These are phyloP conservation scores for Eucalyptus guilfoylei DNA, from an alignment of 345 rosid species.

Conservation along the genomic window DNA sequence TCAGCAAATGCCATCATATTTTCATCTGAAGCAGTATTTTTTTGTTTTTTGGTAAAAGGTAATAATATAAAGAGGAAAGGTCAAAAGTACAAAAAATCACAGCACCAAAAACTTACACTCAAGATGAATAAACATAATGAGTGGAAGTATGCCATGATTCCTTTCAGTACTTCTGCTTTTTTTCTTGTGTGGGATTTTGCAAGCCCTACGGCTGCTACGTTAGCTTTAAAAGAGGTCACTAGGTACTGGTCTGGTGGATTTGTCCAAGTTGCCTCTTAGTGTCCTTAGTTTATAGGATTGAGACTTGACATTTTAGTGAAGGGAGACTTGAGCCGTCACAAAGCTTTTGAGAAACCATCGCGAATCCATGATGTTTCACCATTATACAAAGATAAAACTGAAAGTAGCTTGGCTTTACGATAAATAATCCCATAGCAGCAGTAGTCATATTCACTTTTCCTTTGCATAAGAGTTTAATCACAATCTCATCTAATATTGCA, in stretches of 20 bases:
- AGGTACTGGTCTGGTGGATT: not conserved
- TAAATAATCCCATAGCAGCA: not conserved
- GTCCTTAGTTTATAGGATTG: not conserved
- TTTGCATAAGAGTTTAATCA: not conserved
- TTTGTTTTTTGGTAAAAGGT: too few species aligned
- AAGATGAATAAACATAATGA: too few species aligned
- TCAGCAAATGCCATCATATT: not conserved
- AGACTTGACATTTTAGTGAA: not conserved
- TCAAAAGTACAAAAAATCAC: too few species aligned
- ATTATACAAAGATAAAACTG: not conserved
- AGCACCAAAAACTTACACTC: too few species aligned
- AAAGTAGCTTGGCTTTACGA: not conserved
- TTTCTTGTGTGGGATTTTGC: not conserved
- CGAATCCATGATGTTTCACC: not conserved
- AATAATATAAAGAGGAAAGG: too few species aligned
- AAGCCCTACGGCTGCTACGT: not conserved
- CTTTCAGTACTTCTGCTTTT: not conserved
- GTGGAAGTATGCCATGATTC: too few species aligned
- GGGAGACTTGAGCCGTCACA: not conserved
- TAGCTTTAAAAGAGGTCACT: not conserved
- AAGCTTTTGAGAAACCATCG: not conserved
- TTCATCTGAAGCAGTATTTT: not conserved
- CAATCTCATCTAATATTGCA: slow-evolving; percentile 1
- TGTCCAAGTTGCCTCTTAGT: not conserved
- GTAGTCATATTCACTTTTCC: not conserved